A percentile compares a stretch with the other conserved stretches of the same genome.
phyloP scores from a whole-genome alignment of 2,329 filamentous ascomycete species.

The Xylogone sp. region DNA sequence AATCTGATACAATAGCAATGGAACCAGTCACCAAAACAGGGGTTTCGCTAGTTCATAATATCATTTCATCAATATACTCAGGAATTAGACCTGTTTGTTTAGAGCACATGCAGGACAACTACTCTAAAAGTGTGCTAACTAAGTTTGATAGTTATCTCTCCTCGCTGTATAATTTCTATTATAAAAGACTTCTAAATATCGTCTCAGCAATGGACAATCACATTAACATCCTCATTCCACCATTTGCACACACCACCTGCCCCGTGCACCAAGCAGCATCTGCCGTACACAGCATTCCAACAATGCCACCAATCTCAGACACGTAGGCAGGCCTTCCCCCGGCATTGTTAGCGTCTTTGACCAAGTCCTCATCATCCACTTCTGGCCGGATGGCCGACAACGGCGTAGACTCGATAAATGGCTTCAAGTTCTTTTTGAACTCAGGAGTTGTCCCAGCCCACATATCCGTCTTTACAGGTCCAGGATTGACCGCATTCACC shows the following conservation, averaged over 20 bases:
- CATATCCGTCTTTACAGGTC: slow-evolving; percentile 65
- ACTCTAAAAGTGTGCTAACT: too few relatives aligned
- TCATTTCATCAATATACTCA: too few relatives aligned
- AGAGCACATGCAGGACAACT: too few relatives aligned
- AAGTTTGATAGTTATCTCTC: background rate
- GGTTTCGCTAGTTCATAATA: too few relatives aligned
- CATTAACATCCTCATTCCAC: slow-evolving; percentile 59
- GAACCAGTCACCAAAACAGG: too few relatives aligned
- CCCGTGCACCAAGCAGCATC: slow-evolving; percentile 78
- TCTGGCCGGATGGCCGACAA: slow-evolving; percentile 57
- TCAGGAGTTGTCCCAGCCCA: slow-evolving; percentile 51
- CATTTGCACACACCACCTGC: slow-evolving; percentile 76
- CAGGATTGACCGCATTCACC: slow-evolving; percentile 64
- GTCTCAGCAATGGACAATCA: background rate
- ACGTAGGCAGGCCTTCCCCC: slow-evolving; percentile 61
- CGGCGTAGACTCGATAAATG: slow-evolving; percentile 61
- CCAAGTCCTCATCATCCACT: slow-evolving; percentile 58
- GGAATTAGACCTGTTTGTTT: too few relatives aligned
- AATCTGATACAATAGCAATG: too few relatives aligned
- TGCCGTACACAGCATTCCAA: slow-evolving; percentile 69
- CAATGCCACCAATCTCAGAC: slow-evolving; percentile 69
- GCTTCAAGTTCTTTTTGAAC: slow-evolving; percentile 56
- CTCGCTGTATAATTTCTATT: slow-evolving; percentile 1
- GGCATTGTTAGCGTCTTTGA: slow-evolving; percentile 52
- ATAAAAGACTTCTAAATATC: background rate